Base-by-base conservation (phyloP, 345 rosid species). In the Salix purpurea region DNA sequence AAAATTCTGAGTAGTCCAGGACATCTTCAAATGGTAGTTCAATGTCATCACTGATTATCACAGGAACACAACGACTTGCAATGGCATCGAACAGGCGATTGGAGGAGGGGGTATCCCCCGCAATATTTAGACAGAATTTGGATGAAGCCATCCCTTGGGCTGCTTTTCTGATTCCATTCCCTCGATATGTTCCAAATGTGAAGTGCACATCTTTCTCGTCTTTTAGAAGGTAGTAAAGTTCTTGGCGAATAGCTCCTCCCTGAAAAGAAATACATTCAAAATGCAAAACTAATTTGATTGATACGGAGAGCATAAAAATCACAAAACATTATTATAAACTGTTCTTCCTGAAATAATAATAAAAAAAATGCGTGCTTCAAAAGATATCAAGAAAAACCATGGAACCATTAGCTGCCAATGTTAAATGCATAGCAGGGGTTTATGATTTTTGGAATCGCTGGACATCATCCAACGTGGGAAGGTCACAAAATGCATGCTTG, bases 81-180 rank as follows among this genome's bases (percentile, higher is more conserved):
- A 93, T 90, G 67, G 97, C 88, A 73, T 95, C 97, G 65, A 93
- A 95, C 54, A 95, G 94, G 74, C 97, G 97, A 80, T 92, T 92
- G 10, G 99, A 92, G 69, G 99, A 93, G 40, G 99, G 99, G 40
- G 96, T 95, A 66, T 95, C 99, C 19, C 99, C 99, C 0, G 97
- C 99, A 36, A 95, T 93, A 67, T 91, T 87, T 50, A 93, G 89
- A 87, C 99, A 95, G 78, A 91, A 93, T 76, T 91, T 95, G 18
- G 97, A 89, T 6, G 92, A 86, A 26, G 91, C 90, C 99, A 95
- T 95, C 76, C 99, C 99, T 67, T 83, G 85, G 78, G 96, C 85
- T 19, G 99, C 96, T 70, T 74, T 86, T 67, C 71, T 81, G 34
- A 91, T 77, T 23, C 99, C 97, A 48, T 86, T 83, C 69, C 92